phyloP scores from a whole-genome alignment of 306 rosid genomes.

The Cicer bijugum region DNA sequence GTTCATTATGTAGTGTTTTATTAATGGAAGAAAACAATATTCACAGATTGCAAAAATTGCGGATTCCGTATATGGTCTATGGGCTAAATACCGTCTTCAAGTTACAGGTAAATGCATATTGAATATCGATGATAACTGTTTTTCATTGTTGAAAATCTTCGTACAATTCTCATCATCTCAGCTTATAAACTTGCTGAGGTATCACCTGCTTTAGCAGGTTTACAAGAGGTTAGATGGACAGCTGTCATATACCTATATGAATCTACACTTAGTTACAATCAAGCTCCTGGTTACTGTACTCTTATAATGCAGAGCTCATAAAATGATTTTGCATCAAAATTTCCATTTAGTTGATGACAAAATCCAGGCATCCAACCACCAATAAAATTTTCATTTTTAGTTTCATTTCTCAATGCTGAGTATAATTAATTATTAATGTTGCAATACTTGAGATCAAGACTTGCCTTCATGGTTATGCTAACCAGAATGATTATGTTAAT shows the following conservation, averaged over 20 bases:
- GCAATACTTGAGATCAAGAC: constrained; percentile 14
- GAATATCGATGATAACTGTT: no score
- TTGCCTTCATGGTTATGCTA: constrained; percentile 18
- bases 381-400: constrained; percentile 20
- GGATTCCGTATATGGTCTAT: constrained; percentile 69
- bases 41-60: constrained; percentile 70
- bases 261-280: no score
- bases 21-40: constrained; percentile 34
- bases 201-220: no score
- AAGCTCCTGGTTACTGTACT: no score
- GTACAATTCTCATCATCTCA: no score
- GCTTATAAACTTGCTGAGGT: no score
- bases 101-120: constrained; percentile 59
- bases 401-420: constrained; percentile 19
- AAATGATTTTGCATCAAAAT: constrained; percentile 17
- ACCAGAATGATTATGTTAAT: constrained; percentile 14
- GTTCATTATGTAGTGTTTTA: constrained; percentile 37
- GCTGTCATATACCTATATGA: no score
- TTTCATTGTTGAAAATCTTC: no score
- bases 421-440: constrained; percentile 3
- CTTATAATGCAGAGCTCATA: neutral
- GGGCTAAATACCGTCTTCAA: constrained; percentile 94
- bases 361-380: constrained; percentile 27
- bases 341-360: constrained; percentile 12
- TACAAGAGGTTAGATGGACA: no score